Evolutionary conservation across 1,284 basidiomycete species (phyloP).

Genomic region (Sanghuangporus weigelae): DNA sequence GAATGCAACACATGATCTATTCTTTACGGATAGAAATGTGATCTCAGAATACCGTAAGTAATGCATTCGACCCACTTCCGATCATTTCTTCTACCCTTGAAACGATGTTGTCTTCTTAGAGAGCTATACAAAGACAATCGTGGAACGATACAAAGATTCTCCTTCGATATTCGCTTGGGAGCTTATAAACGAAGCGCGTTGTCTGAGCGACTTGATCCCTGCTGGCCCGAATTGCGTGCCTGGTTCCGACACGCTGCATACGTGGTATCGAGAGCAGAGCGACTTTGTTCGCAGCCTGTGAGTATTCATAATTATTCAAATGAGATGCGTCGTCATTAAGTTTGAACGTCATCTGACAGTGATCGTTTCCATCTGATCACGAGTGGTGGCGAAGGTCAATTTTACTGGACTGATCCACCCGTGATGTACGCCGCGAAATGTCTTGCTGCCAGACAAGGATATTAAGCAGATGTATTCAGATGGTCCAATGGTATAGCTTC

Average conservation of each 20-base stretch:
- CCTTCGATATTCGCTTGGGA: constrained; percentile 54
- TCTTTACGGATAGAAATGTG: constrained; percentile 45
- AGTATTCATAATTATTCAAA: constrained; percentile 20
- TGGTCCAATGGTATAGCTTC: constrained; percentile 39
- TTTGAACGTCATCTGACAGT: constrained; percentile 24
- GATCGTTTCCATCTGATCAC: constrained; percentile 53
- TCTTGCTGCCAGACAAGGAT: background rate
- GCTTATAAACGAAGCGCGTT: constrained; percentile 54
- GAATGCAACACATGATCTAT: constrained; percentile 42
- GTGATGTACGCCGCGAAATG: constrained; percentile 27
- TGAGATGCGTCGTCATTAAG: background rate
- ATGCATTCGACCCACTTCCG: background rate
- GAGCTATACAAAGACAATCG: constrained; percentile 47
- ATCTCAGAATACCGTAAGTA: constrained; percentile 45
- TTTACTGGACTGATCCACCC: constrained; percentile 41
- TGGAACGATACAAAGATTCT: constrained; percentile 49
- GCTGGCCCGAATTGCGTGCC: constrained; percentile 43
- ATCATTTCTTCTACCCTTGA: background rate
- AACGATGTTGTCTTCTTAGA: constrained; percentile 28
- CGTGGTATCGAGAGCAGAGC: constrained; percentile 48
- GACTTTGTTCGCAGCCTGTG: constrained; percentile 47
- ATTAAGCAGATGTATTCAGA: constrained; percentile 16
- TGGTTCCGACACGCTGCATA: constrained; percentile 39
- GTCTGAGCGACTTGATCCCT: constrained; percentile 41
- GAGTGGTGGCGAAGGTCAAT: constrained; percentile 54